Conservation (phyloP, 2,329 filamentous ascomycete genomes). For the Claviceps arundinis region DNA sequence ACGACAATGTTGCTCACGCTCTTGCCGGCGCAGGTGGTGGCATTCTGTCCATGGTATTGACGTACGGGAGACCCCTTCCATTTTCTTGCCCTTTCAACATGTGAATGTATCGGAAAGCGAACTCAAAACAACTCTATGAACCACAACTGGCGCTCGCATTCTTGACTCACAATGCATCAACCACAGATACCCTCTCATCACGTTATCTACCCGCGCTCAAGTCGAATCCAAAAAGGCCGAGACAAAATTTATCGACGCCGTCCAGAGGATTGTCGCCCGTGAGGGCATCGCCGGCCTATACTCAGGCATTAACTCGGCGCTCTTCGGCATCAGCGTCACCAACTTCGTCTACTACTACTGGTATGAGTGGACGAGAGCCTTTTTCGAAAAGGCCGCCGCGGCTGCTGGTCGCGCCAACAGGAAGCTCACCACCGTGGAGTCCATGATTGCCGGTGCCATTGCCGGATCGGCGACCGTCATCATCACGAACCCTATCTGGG, state of each 20-base stretch:
- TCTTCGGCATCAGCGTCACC: conserved; percentile 95
- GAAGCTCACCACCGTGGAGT: conserved; percentile 82
- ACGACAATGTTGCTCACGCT: conserved; percentile 94
- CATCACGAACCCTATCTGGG: conserved; percentile 98
- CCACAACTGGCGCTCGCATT: neutral
- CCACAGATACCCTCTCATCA: conserved; percentile 82
- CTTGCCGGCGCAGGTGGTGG: conserved; percentile 87
- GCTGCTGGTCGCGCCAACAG: conserved; percentile 59
- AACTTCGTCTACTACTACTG: conserved; percentile 99
- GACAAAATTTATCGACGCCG: conserved; percentile 69
- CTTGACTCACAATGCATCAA: neutral
- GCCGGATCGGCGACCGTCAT: conserved; percentile 90
- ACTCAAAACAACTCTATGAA: neutral
- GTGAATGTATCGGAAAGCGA: too few relatives aligned
- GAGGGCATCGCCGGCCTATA: conserved; percentile 86
- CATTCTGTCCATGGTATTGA: conserved; percentile 88
- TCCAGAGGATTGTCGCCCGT: conserved; percentile 75
- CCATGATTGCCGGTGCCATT: conserved; percentile 88
- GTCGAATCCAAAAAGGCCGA: conserved; percentile 92
- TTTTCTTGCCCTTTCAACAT: neutral
- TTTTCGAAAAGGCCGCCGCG: conserved; percentile 68
- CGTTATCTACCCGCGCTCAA: conserved; percentile 90
- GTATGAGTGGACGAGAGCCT: conserved; percentile 92
- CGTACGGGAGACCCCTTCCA: conserved; percentile 36
- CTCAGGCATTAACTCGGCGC: conserved; percentile 79